Evolutionary conservation across 345 rosid species (phyloP).

Genomic region (Eucalyptus sp.): DNA sequence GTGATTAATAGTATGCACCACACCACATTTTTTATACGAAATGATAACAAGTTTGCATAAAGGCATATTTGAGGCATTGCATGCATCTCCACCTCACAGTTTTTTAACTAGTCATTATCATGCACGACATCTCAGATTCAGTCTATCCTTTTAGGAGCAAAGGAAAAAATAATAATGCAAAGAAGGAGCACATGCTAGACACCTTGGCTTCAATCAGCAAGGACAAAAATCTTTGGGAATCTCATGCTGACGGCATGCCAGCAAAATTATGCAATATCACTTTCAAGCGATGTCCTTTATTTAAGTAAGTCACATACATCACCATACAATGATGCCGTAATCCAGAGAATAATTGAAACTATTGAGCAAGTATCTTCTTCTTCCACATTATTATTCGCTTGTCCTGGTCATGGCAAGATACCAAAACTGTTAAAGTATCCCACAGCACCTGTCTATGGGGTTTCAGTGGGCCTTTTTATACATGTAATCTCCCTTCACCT

Average conservation of each 20-base stretch:
- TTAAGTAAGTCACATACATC: background rate
- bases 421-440: background rate
- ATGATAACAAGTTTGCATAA: background rate
- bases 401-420: background rate
- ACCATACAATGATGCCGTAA: background rate
- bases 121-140: background rate
- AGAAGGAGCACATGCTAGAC: background rate
- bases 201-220: background rate
- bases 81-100: background rate
- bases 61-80: background rate
- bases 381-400: background rate
- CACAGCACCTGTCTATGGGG: background rate
- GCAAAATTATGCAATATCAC: background rate
- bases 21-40: background rate
- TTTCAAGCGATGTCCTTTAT: background rate
- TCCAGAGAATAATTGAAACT: background rate
- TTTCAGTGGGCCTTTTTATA: background rate
- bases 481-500: background rate
- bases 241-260: background rate
- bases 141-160: background rate
- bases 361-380: background rate
- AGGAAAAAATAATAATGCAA: background rate
- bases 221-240: background rate
- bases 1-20: background rate
- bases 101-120: background rate